Evolutionary conservation across 2,329 filamentous ascomycete genomes (phyloP).

Genomic region (Talaromyces sp.): DNA sequence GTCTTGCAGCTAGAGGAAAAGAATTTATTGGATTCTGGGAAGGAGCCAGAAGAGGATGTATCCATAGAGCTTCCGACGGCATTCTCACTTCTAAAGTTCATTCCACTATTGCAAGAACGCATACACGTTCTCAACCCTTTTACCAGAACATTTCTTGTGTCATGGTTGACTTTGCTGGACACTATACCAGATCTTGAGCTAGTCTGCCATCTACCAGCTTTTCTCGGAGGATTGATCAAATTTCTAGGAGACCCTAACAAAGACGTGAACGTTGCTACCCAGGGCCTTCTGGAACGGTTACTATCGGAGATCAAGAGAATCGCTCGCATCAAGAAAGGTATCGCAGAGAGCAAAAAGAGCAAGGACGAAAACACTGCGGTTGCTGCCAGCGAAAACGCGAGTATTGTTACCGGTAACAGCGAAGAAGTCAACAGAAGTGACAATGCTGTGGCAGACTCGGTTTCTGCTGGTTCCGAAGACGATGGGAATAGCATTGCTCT

Average conservation of each 20-base stretch:
- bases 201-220: conserved; percentile 85
- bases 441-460: conserved; percentile 48
- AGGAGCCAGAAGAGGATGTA: conserved; percentile 33
- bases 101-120: conserved; percentile 86
- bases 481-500: conserved; percentile 51
- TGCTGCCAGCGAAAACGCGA: conserved; percentile 62
- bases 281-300: conserved; percentile 82
- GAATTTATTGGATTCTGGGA: conserved; percentile 38
- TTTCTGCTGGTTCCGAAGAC: conserved; percentile 41
- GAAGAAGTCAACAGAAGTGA: conserved; percentile 43
- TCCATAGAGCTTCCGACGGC: conserved; percentile 64
- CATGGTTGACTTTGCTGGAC: conserved; percentile 90
- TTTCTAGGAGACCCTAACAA: conserved; percentile 87
- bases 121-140: conserved; percentile 94
- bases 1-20: conserved; percentile 55
- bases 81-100: conserved; percentile 85
- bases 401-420: conserved; percentile 47
- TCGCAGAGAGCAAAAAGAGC: conserved; percentile 74
- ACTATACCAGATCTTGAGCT: conserved; percentile 96
- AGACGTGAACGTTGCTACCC: conserved; percentile 92
- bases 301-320: conserved; percentile 92
- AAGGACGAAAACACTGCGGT: conserved; percentile 63
- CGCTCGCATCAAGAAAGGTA: conserved; percentile 82
- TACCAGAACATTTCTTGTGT: conserved; percentile 88
- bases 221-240: conserved; percentile 80